Evolutionary conservation across 2,329 filamentous ascomycete species (phyloP).

Genomic region (Sporothrix dimorphospora): DNA sequence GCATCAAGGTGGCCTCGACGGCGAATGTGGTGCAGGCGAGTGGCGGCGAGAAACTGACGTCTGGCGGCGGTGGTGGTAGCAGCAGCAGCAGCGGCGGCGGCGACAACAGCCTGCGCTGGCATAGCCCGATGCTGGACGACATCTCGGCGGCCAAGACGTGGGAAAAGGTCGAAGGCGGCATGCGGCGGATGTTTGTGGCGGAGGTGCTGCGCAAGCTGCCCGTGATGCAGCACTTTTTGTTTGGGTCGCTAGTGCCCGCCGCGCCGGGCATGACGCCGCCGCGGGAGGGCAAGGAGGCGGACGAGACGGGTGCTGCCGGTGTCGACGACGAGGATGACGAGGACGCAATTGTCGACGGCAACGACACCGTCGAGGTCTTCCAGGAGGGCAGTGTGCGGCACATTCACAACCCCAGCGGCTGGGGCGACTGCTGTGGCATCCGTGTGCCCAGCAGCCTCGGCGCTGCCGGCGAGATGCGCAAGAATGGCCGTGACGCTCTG

Average conservation of each 20-base stretch:
- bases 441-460: slow-evolving; percentile 94
- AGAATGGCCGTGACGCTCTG: slow-evolving; percentile 64
- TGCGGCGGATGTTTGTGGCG: slow-evolving; percentile 94
- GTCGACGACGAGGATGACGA: slow-evolving; percentile 58
- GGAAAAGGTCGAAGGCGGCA: slow-evolving; percentile 90
- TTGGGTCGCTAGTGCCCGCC: slow-evolving; percentile 82
- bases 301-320: slow-evolving; percentile 50
- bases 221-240: slow-evolving; percentile 98
- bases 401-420: slow-evolving; percentile 71
- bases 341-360: slow-evolving; percentile 49
- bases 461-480: slow-evolving; percentile 85
- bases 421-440: slow-evolving; percentile 98
- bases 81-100: slow-evolving; percentile 48
- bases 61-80: not conserved
- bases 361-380: slow-evolving; percentile 63
- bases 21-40: not conserved
- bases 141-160: slow-evolving; percentile 89
- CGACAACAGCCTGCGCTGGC: slow-evolving; percentile 91
- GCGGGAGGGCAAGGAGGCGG: slow-evolving; percentile 36
- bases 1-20: slow-evolving; percentile 65
- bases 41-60: not conserved
- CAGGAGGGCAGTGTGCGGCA: slow-evolving; percentile 67
- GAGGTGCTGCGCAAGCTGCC: slow-evolving; percentile 93
- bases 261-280: slow-evolving; percentile 77
- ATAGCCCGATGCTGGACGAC: slow-evolving; percentile 97